Evolutionary conservation across 345 rosid genomes (phyloP), one percentile per base, ranked within the genome.

Genomic region (Eucalyptus regnans): DNA sequence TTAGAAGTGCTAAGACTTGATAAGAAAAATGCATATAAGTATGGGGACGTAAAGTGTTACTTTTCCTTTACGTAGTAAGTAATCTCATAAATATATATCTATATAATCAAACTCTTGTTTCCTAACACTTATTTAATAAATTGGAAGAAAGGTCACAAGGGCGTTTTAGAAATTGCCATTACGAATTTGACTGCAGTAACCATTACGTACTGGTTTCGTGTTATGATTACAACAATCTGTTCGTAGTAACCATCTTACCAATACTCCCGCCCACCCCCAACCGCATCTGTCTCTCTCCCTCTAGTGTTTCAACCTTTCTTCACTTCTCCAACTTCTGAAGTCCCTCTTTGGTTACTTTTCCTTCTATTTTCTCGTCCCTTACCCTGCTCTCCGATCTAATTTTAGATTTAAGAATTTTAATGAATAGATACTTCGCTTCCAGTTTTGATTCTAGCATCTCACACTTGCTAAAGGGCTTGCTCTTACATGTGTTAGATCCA

Each of bases 171-270:
- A 64, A n/a, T 64, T 64, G 6, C 11, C 0, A n/a, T 13, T n/a
- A n/a, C 2, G 20, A 64, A 41, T 64, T 64, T 64, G 76, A n/a
- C 5, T 7, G 10, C 0, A 64, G 20, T n/a, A n/a, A 64, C 9
- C 76, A 4, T 14, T n/a, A 0, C 0, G 3, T 7, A 64, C 9
- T 0, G 11, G 16, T 14, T 64, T n/a, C 8, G 1, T 64, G 37
- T n/a, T 64, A 64, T n/a, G 41, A 64, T 64, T 64, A 7, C 20
- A n/a, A 14, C 6, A 64, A n/a, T 1, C 9, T n/a, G 1, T 7
- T 10, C 11, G 3, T n/a, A 64, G 41, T 15, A n/a, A n/a, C 9
- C 3, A 64, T 8, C 33, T 3, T 9, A 56, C 5, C 20, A 56
- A 9, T 22, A 22, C 27, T 56, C 20, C 46, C 9, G 7, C 46